A percentile compares a stretch with the other conserved stretches of the same genome.
Conservation (phyloP, 2,329 filamentous ascomycete species). For the Aspergillus novofumigatus region DNA sequence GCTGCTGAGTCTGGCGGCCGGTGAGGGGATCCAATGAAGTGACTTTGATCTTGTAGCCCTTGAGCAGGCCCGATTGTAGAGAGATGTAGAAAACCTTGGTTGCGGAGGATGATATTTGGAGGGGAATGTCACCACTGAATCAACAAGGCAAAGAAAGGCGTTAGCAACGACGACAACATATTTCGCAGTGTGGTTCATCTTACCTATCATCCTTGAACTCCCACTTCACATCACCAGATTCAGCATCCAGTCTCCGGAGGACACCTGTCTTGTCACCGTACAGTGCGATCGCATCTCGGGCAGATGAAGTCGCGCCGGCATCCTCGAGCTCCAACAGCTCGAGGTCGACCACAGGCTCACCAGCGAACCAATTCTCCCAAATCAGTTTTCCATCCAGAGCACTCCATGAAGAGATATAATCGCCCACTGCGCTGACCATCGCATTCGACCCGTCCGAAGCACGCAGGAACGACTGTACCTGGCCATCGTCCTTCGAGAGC, state of each 20-base stretch:
- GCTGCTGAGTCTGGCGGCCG: conserved; percentile 68
- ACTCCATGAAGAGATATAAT: conserved; percentile 74
- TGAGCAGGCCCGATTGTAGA: conserved; percentile 61
- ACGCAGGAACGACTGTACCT: conserved; percentile 49
- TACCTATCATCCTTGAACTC: conserved; percentile 63
- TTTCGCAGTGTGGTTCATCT: background rate
- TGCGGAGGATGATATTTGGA: conserved; percentile 68
- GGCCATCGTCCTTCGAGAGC: conserved; percentile 11
- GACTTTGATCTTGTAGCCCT: conserved; percentile 73
- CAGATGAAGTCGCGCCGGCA: conserved; percentile 41
- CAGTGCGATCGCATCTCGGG: conserved; percentile 64
- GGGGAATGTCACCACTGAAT: conserved; percentile 61
- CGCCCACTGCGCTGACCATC: conserved; percentile 68
- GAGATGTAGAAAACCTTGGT: conserved; percentile 72
- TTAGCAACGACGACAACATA: background rate
- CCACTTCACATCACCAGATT: conserved; percentile 72
- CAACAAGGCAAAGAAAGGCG: conserved; percentile 16
- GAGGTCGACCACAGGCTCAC: conserved; percentile 44
- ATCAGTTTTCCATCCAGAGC: conserved; percentile 72
- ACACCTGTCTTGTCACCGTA: conserved; percentile 53
- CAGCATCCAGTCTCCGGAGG: conserved; percentile 68
- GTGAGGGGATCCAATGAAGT: conserved; percentile 67
- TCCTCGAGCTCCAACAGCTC: conserved; percentile 73
- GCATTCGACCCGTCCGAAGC: conserved; percentile 76
- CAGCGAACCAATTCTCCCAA: conserved; percentile 65